These are phyloP conservation scores for Diatrype stigma DNA, from an alignment of 2,329 filamentous ascomycete species.

Conservation along the genomic window DNA sequence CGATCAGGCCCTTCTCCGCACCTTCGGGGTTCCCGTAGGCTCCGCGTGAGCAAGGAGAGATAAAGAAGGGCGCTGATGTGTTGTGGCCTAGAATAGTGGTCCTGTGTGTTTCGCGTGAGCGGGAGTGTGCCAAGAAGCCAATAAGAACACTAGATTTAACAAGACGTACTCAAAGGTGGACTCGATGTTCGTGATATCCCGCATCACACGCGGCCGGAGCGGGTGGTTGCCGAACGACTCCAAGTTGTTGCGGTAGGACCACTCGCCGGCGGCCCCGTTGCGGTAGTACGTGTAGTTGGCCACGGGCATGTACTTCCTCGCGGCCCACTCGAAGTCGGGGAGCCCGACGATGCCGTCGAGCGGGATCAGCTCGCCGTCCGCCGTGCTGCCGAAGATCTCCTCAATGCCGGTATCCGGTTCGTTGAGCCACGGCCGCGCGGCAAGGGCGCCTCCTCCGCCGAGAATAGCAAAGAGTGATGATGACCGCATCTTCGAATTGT, in stretches of 20 bases:
- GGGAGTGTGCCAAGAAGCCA: no score
- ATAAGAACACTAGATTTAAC: no score
- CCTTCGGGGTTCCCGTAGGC: conserved; percentile 30
- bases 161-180: conserved; percentile 24
- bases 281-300: conserved; percentile 54
- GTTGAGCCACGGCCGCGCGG: conserved; percentile 40
- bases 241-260: conserved; percentile 53
- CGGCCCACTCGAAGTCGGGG: conserved; percentile 51
- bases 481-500: conserved; percentile 22
- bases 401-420: conserved; percentile 44
- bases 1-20: conserved; percentile 36
- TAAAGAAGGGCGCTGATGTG: conserved; percentile 40
- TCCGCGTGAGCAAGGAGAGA: conserved; percentile 34
- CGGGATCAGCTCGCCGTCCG: conserved; percentile 33
- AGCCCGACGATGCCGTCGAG: conserved; percentile 43
- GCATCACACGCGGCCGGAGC: conserved; percentile 44
- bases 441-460: conserved; percentile 33
- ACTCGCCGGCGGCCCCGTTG: conserved; percentile 52
- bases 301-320: conserved; percentile 41
- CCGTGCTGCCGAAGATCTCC: conserved; percentile 30
- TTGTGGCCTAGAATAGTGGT: conserved; percentile 41
- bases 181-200: conserved; percentile 44
- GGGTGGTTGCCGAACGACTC: conserved; percentile 48
- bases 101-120: conserved; percentile 16
- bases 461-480: conserved; percentile 22